Conservation (phyloP, 2,329 filamentous ascomycete genomes). For the Colletotrichum australisinense region DNA sequence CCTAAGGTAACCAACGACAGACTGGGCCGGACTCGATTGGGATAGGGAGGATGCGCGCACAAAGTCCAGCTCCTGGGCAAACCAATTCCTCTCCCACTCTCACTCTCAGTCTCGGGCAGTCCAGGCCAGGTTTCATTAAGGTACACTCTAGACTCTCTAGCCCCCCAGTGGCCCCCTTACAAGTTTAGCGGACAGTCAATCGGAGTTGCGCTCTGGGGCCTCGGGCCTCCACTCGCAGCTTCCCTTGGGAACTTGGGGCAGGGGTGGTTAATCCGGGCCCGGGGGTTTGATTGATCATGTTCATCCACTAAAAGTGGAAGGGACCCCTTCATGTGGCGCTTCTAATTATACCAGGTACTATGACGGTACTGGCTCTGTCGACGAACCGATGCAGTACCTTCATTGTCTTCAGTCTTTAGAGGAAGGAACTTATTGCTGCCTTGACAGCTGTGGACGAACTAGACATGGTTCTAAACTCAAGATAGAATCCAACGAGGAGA, state of each 20-base stretch:
- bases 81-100: not conserved
- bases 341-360: conserved; percentile 3
- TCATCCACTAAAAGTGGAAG: conserved; percentile 16
- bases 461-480: not conserved
- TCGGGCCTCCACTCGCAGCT: conserved; percentile 13
- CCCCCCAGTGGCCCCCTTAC: not conserved
- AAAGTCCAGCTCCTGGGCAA: conserved; percentile 14
- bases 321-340: conserved; percentile 16
- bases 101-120: not conserved
- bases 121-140: conserved; percentile 36
- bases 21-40: conserved; percentile 29
- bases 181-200: conserved; percentile 28
- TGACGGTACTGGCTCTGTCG: not conserved
- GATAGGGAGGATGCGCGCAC: conserved; percentile 26
- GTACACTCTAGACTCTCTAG: conserved; percentile 12
- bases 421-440: not conserved
- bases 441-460: not conserved
- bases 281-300: not conserved
- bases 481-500: not conserved
- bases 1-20: conserved; percentile 24
- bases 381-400: not conserved
- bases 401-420: not conserved
- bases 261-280: conserved; percentile 31
- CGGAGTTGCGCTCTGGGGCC: conserved; percentile 24
- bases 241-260: not conserved